phyloP scores from a whole-genome alignment of 2,329 filamentous ascomycete genomes.

The Trichophaea hybrida region DNA sequence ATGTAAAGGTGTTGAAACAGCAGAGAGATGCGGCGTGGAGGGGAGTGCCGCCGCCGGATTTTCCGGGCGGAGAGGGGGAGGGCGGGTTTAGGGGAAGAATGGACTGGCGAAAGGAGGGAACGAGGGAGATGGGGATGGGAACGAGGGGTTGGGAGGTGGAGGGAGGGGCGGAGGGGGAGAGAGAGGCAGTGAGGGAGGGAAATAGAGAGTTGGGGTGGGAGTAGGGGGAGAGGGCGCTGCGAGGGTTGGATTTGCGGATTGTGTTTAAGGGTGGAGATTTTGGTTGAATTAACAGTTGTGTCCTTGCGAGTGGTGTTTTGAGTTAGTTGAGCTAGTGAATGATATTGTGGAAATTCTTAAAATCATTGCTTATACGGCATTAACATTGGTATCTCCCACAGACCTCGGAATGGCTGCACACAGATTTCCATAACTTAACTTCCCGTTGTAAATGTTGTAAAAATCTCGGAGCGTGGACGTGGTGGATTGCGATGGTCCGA shows the following conservation, averaged over 20 bases:
- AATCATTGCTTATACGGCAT: too few species aligned
- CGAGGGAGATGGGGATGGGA: slow-evolving; percentile 17
- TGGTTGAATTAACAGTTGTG: neutral
- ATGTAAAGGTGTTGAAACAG: slow-evolving; percentile 53
- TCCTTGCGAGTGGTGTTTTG: too few species aligned
- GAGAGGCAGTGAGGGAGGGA: slow-evolving; percentile 6
- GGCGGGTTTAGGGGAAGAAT: slow-evolving; percentile 6
- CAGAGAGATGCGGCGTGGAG: slow-evolving; percentile 57
- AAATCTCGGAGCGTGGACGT: too few species aligned
- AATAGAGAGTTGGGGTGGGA: slow-evolving; percentile 4
- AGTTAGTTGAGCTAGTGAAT: too few species aligned
- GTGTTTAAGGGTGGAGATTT: too few species aligned
- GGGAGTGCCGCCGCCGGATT: slow-evolving; percentile 56
- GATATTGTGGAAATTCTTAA: too few species aligned
- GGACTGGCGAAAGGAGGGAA: slow-evolving; percentile 8
- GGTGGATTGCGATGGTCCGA: too few species aligned
- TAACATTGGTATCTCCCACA: too few species aligned
- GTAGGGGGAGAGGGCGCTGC: neutral
- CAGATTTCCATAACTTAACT: too few species aligned
- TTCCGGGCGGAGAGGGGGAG: slow-evolving; percentile 42
- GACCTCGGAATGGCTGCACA: too few species aligned
- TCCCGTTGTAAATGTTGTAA: too few species aligned
- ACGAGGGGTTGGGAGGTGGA: slow-evolving; percentile 9
- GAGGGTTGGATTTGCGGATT: neutral
- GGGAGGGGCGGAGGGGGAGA: slow-evolving; percentile 6